phyloP scores from a whole-genome alignment of 1,284 basidiomycete species.

The Cutaneotrichosporon daszewskae region DNA sequence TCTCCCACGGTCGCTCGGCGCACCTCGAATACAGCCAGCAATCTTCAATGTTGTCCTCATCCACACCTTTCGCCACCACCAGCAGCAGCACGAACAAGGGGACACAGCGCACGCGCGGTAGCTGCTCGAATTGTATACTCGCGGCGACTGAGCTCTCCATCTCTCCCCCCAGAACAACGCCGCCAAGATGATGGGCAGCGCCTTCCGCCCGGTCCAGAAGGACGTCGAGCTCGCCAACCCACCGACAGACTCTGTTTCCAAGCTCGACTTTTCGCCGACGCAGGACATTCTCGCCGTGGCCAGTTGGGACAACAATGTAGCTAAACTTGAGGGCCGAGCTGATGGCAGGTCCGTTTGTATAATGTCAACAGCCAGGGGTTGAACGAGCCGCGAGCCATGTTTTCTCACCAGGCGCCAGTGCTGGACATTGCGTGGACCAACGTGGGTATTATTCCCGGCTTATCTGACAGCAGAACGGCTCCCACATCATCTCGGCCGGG shows the following conservation, averaged over 20 bases:
- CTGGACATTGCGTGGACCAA: conserved; percentile 78
- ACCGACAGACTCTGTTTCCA: conserved; percentile 68
- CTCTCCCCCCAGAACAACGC: too few species aligned
- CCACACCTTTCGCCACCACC: too few species aligned
- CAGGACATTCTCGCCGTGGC: conserved; percentile 68
- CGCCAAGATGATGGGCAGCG: conserved; percentile 15
- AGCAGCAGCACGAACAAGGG: too few species aligned
- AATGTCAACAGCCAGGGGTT: conserved; percentile 53
- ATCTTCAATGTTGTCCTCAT: neutral
- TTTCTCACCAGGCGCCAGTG: conserved; percentile 74
- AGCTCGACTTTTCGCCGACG: conserved; percentile 59
- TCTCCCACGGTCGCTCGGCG: conserved; percentile 23
- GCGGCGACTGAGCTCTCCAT: too few species aligned
- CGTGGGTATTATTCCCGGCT: conserved; percentile 29
- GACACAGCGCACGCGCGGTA: too few species aligned
- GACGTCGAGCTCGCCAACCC: conserved; percentile 71
- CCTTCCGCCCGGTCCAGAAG: conserved; percentile 41
- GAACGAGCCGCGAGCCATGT: conserved; percentile 71
- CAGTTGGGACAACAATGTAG: conserved; percentile 72
- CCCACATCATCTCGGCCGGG: conserved; percentile 75
- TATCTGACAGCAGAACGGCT: conserved; percentile 56
- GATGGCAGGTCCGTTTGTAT: conserved; percentile 53
- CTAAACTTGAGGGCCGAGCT: conserved; percentile 19
- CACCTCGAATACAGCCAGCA: neutral
- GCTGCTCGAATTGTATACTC: too few species aligned